A percentile compares a stretch with the other conserved stretches of the same genome.
Conservation (phyloP, 805 yeast genomes). For the Yarrowia sp. region DNA sequence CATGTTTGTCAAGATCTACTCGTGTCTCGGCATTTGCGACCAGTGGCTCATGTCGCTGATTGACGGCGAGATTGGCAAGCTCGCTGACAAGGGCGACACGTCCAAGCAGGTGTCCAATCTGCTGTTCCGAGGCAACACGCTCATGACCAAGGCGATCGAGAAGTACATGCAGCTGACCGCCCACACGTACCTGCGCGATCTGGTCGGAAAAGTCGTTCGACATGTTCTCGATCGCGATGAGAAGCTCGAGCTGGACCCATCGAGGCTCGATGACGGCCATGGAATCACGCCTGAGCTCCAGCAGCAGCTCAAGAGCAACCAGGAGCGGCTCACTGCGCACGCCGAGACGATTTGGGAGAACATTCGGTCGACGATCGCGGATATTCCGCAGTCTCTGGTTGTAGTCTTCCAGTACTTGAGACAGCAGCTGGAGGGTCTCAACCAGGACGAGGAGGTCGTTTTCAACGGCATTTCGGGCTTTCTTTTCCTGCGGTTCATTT, state of each 20-base stretch:
- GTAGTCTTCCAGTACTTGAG: slow-evolving; percentile 62
- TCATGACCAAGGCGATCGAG: slow-evolving; percentile 79
- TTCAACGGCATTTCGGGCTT: slow-evolving; percentile 80
- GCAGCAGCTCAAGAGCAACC: slow-evolving; percentile 45
- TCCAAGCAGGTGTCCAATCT: slow-evolving; percentile 31
- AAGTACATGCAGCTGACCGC: slow-evolving; percentile 74
- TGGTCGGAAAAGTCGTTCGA: slow-evolving; percentile 67
- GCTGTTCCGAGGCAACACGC: slow-evolving; percentile 83
- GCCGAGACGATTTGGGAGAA: slow-evolving; percentile 62
- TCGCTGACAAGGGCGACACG: slow-evolving; percentile 20
- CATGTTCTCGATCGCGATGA: slow-evolving; percentile 51
- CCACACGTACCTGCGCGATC: slow-evolving; percentile 68
- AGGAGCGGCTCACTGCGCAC: slow-evolving; percentile 49
- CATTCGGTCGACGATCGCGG: slow-evolving; percentile 66
- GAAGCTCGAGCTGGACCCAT: slow-evolving; percentile 79
- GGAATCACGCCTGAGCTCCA: slow-evolving; percentile 35
- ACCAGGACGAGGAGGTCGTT: slow-evolving; percentile 38
- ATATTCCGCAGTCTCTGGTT: slow-evolving; percentile 68
- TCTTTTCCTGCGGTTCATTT: slow-evolving; percentile 75
- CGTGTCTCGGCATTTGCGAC: slow-evolving; percentile 62
- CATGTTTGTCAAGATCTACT: slow-evolving; percentile 68
- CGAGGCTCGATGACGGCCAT: slow-evolving; percentile 42
- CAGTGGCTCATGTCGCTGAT: slow-evolving; percentile 72
- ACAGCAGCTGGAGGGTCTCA: slow-evolving; percentile 48
- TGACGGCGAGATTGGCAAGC: slow-evolving; percentile 54